Evolutionary conservation across 164 flowering plant species (phyloP).

Genomic region (Brasenia schreberi): DNA sequence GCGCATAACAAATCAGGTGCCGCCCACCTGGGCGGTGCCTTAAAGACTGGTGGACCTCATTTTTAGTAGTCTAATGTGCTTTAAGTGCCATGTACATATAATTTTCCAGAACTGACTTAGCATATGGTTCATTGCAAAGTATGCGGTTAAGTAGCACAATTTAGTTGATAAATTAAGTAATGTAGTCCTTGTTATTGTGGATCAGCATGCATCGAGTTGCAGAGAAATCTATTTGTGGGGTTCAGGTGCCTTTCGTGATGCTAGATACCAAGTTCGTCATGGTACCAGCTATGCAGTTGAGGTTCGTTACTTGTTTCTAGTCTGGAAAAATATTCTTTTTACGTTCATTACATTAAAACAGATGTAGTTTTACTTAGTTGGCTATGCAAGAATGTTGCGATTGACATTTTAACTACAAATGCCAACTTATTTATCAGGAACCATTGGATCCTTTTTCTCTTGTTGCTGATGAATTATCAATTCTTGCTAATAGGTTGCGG

Average conservation of each 20-base stretch:
- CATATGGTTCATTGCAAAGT: not conserved
- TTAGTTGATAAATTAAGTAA: not conserved
- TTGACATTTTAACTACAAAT: not conserved
- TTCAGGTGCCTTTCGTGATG: constrained; percentile 27
- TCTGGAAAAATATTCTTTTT: not conserved
- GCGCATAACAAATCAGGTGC: too few relatives aligned
- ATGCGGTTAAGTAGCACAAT: not conserved
- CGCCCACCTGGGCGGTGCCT: too few relatives aligned
- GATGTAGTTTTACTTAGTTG: not conserved
- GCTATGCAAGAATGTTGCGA: not conserved
- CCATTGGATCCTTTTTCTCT: constrained; percentile 83
- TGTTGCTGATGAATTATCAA: constrained; percentile 86
- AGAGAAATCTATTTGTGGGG: constrained; percentile 32
- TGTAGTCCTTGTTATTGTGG: constrained; percentile 20
- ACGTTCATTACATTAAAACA: not conserved
- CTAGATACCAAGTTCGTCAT: constrained; percentile 41
- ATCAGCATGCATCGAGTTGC: constrained; percentile 52
- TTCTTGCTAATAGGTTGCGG: constrained; percentile 60
- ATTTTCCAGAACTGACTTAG: not conserved
- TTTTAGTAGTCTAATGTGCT: not conserved
- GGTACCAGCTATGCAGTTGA: constrained; percentile 48
- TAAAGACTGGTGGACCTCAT: not conserved
- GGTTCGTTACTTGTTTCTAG: constrained; percentile 22
- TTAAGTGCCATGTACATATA: too few relatives aligned
- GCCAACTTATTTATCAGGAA: constrained; percentile 32